Percentiles rank a stretch among this genome's conserved stretches.
Evolutionary conservation across 495 filamentous ascomycete species (phyloP).

Genomic region (Hypoxylon intermedium): DNA sequence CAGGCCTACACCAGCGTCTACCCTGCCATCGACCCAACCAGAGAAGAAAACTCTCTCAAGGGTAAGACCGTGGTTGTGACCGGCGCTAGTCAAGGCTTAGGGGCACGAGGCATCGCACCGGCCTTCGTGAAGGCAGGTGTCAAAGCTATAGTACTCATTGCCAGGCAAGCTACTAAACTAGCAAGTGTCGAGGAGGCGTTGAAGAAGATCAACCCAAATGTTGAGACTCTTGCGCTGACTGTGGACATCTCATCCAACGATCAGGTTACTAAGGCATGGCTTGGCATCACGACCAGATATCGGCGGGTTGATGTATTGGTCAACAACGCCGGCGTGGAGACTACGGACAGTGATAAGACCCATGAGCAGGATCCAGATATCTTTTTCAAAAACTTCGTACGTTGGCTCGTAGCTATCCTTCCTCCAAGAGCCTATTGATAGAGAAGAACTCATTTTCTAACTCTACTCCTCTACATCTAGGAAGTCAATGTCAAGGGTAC

Average conservation of each 20-base stretch:
- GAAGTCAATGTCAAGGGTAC: not conserved
- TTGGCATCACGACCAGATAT: not conserved
- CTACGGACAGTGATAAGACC: not conserved
- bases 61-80: slow-evolving; percentile 54
- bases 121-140: slow-evolving; percentile 11
- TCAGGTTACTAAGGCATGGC: not conserved
- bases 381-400: not conserved
- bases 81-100: slow-evolving; percentile 54
- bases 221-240: not conserved
- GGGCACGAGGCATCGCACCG: slow-evolving; percentile 20
- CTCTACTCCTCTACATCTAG: not conserved
- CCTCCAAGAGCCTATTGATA: not conserved
- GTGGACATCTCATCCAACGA: not conserved
- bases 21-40: slow-evolving; percentile 48
- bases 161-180: not conserved
- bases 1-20: slow-evolving; percentile 53
- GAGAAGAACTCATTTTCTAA: not conserved
- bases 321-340: not conserved
- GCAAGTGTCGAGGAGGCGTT: not conserved
- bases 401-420: too few relatives aligned
- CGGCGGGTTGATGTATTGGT: not conserved
- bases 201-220: not conserved
- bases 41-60: slow-evolving; percentile 40
- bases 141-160: slow-evolving; percentile 1
- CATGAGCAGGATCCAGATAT: not conserved